Evolutionary conservation across 352 stramenopile species (phyloP).

Genomic region (Phytophthora meadii): DNA sequence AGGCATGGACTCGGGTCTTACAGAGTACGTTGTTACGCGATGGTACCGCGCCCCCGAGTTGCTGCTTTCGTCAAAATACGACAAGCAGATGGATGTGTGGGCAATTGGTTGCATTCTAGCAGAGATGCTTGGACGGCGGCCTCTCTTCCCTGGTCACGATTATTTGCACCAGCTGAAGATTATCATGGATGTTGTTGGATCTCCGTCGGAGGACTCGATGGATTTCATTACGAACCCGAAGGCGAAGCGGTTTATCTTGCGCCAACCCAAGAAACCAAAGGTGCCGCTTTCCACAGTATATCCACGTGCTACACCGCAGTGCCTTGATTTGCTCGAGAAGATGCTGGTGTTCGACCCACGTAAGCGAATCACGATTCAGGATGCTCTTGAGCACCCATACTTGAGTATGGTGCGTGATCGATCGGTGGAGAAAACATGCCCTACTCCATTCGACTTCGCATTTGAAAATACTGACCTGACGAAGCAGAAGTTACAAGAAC

Average conservation of each 20-base stretch:
- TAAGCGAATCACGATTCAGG: slow-evolving; percentile 83
- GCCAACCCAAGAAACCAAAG: slow-evolving; percentile 88
- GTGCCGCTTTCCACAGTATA: slow-evolving; percentile 88
- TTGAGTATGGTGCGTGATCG: slow-evolving; percentile 78
- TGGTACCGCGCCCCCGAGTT: slow-evolving; percentile 94
- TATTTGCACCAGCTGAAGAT: slow-evolving; percentile 91
- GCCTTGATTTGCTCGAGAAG: slow-evolving; percentile 91
- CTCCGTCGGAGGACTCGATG: slow-evolving; percentile 75
- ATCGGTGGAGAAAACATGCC: slow-evolving; percentile 77
- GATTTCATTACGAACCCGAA: slow-evolving; percentile 92
- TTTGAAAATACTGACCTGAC: slow-evolving; percentile 92
- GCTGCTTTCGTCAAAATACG: slow-evolving; percentile 91
- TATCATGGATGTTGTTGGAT: slow-evolving; percentile 91
- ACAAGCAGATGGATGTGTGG: slow-evolving; percentile 91
- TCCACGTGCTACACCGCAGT: slow-evolving; percentile 78
- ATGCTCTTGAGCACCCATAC: slow-evolving; percentile 84
- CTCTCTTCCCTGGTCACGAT: slow-evolving; percentile 88
- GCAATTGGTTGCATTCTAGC: slow-evolving; percentile 89
- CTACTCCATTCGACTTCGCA: slow-evolving; percentile 84
- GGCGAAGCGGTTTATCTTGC: slow-evolving; percentile 89
- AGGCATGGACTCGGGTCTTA: slow-evolving; percentile 80
- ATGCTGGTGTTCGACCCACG: slow-evolving; percentile 95
- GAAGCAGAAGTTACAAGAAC: slow-evolving; percentile 90
- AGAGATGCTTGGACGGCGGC: slow-evolving; percentile 85
- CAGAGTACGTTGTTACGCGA: slow-evolving; percentile 92